Conservation (phyloP, 2,329 filamentous ascomycete species). For the Aspergillus tamarii region DNA sequence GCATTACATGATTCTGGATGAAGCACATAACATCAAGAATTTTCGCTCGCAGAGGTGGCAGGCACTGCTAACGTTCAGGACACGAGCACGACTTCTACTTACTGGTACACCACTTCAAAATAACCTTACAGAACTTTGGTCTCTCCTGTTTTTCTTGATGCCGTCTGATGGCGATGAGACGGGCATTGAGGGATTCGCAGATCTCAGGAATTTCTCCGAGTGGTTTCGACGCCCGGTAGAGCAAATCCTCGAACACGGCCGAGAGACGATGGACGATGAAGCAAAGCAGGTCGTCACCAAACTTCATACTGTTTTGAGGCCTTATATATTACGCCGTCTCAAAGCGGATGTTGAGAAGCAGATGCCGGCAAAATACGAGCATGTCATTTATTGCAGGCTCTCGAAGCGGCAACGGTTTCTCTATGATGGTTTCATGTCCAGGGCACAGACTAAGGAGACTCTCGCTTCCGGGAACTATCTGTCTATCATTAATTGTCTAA, state of each 20-base stretch:
- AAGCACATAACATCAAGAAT: slow-evolving; percentile 99
- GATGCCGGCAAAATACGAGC: slow-evolving; percentile 97
- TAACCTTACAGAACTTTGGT: slow-evolving; percentile 96
- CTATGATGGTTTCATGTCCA: slow-evolving; percentile 94
- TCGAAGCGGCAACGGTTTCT: slow-evolving; percentile 94
- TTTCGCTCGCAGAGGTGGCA: slow-evolving; percentile 98
- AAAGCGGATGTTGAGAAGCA: slow-evolving; percentile 99
- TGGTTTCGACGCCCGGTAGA: slow-evolving; percentile 96
- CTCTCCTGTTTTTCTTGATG: slow-evolving; percentile 93
- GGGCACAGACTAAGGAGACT: slow-evolving; percentile 85
- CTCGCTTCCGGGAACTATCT: slow-evolving; percentile 92
- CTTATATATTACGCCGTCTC: slow-evolving; percentile 84
- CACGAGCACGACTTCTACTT: slow-evolving; percentile 79
- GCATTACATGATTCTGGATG: slow-evolving; percentile 98
- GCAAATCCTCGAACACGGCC: slow-evolving; percentile 92
- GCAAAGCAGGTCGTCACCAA: slow-evolving; percentile 89
- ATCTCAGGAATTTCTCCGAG: slow-evolving; percentile 92
- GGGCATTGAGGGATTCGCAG: slow-evolving; percentile 86
- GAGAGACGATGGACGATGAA: slow-evolving; percentile 92
- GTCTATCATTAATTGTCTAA: slow-evolving; percentile 96
- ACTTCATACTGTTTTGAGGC: slow-evolving; percentile 88
- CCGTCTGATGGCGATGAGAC: slow-evolving; percentile 75
- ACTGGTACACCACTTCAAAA: slow-evolving; percentile 97
- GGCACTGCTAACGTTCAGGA: slow-evolving; percentile 90
- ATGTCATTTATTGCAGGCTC: slow-evolving; percentile 91